These are phyloP conservation scores for Candida chauliodis DNA, from an alignment of 805 yeast species.

Conservation along the genomic window DNA sequence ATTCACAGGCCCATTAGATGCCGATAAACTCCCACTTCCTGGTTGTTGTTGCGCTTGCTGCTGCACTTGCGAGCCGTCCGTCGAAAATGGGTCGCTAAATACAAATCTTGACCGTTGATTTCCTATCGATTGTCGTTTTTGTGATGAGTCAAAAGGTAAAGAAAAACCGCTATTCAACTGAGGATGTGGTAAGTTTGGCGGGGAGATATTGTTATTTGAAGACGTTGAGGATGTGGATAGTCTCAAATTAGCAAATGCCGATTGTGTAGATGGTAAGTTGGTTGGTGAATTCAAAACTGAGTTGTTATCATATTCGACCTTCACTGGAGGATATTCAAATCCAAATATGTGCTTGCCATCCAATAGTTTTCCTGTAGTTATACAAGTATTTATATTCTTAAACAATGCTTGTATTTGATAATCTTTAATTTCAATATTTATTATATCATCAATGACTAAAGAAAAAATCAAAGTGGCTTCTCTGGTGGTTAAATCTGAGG, in stretches of 20 bases:
- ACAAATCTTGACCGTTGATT: slow-evolving; percentile 65
- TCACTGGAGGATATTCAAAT: slow-evolving; percentile 29
- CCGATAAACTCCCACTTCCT: slow-evolving; percentile 11
- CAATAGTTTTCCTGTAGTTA: slow-evolving; percentile 37
- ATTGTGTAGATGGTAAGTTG: slow-evolving; percentile 14
- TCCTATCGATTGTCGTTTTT: slow-evolving; percentile 53
- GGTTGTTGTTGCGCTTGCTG: slow-evolving; percentile 8
- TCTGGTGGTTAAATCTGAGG: slow-evolving; percentile 59
- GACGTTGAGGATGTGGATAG: slow-evolving; percentile 13
- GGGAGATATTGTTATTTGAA: slow-evolving; percentile 25
- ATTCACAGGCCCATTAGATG: slow-evolving; percentile 23
- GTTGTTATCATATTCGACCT: slow-evolving; percentile 24
- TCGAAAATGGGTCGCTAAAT: slow-evolving; percentile 57
- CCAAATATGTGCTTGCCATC: slow-evolving; percentile 42
- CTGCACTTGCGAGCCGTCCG: slow-evolving; percentile 4
- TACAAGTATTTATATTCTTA: slow-evolving; percentile 35
- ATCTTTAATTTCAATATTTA: slow-evolving; percentile 46
- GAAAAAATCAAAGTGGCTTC: slow-evolving; percentile 69
- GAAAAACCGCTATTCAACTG: slow-evolving; percentile 7
- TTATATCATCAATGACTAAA: slow-evolving; percentile 58
- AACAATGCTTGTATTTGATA: slow-evolving; percentile 31
- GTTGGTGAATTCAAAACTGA: slow-evolving; percentile 12
- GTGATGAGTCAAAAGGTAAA: slow-evolving; percentile 24
- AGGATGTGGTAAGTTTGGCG: slow-evolving; percentile 20
- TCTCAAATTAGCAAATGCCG: slow-evolving; percentile 25